Base-by-base conservation (phyloP, 345 rosid genomes). In the Salix purpurea region DNA sequence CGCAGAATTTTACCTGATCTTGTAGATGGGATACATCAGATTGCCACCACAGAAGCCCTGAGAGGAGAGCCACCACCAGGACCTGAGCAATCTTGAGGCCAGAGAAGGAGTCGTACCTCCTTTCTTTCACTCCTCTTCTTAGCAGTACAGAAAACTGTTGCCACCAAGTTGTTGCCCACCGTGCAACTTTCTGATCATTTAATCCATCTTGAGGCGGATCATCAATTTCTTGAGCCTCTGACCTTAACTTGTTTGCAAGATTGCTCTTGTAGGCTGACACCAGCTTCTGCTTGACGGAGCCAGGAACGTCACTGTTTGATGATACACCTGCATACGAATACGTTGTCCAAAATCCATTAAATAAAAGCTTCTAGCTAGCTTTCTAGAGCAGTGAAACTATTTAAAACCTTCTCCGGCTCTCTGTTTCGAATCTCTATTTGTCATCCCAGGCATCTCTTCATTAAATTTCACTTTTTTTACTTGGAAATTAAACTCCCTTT, bases 111-210 rank as follows among this genome's bases (percentile, higher is more conserved):
- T 83, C 82, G 24, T 89, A 77, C 56, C 77, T 86, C 78, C 90
- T 83, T 75, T 86, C 87, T 72, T 85, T 88, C 16, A 90, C n/a
- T 40, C 88, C 90, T 71, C 92, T 86, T 54, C 60, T 56, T 2
- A 85, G 66, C 79, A 90, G 73, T 34, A 82, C 78, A 2, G 73
- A 71, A 44, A 89, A 86, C 67, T 90, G 88, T 75, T 90, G 90
- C 89, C 87, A 84, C 92, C 94, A 90, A 12, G 85, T 85, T 4
- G 90, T 86, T 6, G 85, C 60, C 90, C 92, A 86, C 16, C 69
- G 42, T 0, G 50, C 74, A 4, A 71, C 37, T n/a, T 81, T 42
- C 77, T 79, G 71, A 34, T 80, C 80, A 69, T 69, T 67, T 66
- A 56, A 32, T 28, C 77, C 37, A 26, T 81, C 82, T 60, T 54